Evolutionary conservation across 2,329 filamentous ascomycete species (phyloP), one percentile per base, ranked within the genome.

Genomic region (Orbilia javanica): DNA sequence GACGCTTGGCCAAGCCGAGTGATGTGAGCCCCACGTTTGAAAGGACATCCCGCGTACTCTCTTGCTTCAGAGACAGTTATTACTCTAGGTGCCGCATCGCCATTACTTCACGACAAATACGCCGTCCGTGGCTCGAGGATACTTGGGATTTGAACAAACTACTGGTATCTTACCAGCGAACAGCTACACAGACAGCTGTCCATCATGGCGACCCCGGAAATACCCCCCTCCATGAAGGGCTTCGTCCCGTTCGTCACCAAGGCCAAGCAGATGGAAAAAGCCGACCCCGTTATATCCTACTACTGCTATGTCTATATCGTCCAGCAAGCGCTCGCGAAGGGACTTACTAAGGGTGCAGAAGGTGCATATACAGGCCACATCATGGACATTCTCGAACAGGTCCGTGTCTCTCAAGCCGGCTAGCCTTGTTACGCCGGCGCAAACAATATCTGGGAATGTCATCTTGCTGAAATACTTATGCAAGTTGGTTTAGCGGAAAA

Each of bases 261-360:
- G 82, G 95, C 93, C 36, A 88, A 89, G 39, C 95, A 99, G 86
- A 89, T 99, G 60, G 92, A 95, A 83, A 88, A 88, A 75, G 89
- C 90, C 82, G 96, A 95, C 84, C 96, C 96, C 7, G 93, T 96
- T 76, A 89, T 98, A 81, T 88, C 94, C 79, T 99, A 98, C 84
- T 98, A 95, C 94, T 96, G 95, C 84, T 91, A 96, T 83, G 97
- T 96, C 84, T 96, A 93, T 87, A 93, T 96, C 27, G 92, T 97
- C 55, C 94, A 98, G 82, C 93, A 96, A 83, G 96, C 99, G 81
- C 89, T 99, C 13, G 87, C 89, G 65, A 93, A 83, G 88, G 90
- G 52, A 89, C 98, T 46, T 95, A 98, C 85, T 91, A 88, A 76
- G 86, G 92, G 96, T 83, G 88, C 92, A 80, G 94, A 95, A 83